Conservation (phyloP, 352 stramenopile species). For the Phytophthora sp. region DNA sequence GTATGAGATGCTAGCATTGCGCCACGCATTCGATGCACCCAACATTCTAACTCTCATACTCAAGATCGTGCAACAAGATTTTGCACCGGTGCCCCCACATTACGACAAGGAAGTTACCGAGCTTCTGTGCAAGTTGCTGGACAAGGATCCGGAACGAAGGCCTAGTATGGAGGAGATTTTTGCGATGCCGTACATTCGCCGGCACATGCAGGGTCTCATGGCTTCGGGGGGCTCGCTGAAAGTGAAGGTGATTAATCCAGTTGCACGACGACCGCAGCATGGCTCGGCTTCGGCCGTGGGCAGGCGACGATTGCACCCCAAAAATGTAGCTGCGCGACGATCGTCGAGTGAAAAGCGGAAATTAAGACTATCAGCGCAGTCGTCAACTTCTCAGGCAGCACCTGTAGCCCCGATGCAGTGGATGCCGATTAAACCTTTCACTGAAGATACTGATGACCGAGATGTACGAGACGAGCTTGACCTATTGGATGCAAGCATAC, state of each 20-base stretch:
- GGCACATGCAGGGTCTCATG: slow-evolving; percentile 75
- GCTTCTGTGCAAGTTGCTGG: slow-evolving; percentile 58
- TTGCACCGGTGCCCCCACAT: slow-evolving; percentile 55
- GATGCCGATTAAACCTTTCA: slow-evolving; percentile 44
- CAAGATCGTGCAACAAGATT: slow-evolving; percentile 87
- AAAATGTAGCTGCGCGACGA: slow-evolving; percentile 43
- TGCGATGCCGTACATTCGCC: slow-evolving; percentile 70
- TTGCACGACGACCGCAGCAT: slow-evolving; percentile 41
- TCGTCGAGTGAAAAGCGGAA: slow-evolving; percentile 43
- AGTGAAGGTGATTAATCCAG: slow-evolving; percentile 37
- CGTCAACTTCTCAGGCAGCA: slow-evolving; percentile 14
- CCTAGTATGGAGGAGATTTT: slow-evolving; percentile 84
- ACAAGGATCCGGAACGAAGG: slow-evolving; percentile 67
- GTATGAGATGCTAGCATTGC: slow-evolving; percentile 89
- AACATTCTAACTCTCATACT: slow-evolving; percentile 87
- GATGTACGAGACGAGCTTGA: slow-evolving; percentile 49
- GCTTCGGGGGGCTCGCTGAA: slow-evolving; percentile 64
- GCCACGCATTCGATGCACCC: slow-evolving; percentile 84
- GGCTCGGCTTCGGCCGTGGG: slow-evolving; percentile 23
- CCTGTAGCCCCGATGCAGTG: slow-evolving; percentile 40
- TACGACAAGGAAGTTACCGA: slow-evolving; percentile 65
- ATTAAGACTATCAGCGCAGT: slow-evolving; percentile 8
- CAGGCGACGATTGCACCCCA: slow-evolving; percentile 51
- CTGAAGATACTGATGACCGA: slow-evolving; percentile 41
- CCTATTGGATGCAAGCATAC: slow-evolving; percentile 48